Conservation (phyloP, 2,329 filamentous ascomycete genomes). For the Furcasterigmium sp. region DNA sequence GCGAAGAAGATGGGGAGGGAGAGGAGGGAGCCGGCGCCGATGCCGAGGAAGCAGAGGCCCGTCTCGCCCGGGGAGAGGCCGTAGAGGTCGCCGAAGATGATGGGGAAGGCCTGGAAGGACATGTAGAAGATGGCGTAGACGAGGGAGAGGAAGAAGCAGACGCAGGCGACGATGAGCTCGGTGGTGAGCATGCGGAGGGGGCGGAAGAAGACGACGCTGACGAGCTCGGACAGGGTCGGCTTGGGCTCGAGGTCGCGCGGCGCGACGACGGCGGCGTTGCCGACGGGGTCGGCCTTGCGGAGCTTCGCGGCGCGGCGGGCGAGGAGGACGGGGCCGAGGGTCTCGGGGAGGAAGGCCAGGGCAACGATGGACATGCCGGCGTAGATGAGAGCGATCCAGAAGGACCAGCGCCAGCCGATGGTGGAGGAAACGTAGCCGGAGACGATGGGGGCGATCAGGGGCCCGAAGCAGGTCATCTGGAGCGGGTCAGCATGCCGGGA, state of each 20-base stretch:
- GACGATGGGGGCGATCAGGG: conserved; percentile 60
- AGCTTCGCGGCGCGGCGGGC: conserved; percentile 50
- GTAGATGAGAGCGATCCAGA: conserved; percentile 66
- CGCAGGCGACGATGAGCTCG: conserved; percentile 69
- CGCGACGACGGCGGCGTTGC: conserved; percentile 43
- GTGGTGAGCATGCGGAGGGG: conserved; percentile 67
- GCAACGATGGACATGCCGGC: conserved; percentile 57
- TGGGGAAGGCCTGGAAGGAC: conserved; percentile 70
- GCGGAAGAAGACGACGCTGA: conserved; percentile 65
- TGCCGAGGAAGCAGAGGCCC: conserved; percentile 64
- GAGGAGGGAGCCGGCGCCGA: conserved; percentile 57
- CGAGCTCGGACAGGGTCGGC: conserved; percentile 49
- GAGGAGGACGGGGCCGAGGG: conserved; percentile 54
- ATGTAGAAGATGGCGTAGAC: conserved; percentile 65
- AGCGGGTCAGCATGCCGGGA: conserved; percentile 26
- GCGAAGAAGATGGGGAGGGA: conserved; percentile 56
- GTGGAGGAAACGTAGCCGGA: conserved; percentile 54
- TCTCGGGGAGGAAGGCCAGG: conserved; percentile 61
- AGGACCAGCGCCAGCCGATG: conserved; percentile 65
- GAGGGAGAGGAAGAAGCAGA: conserved; percentile 65
- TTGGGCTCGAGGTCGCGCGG: conserved; percentile 59
- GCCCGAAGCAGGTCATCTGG: conserved; percentile 61
- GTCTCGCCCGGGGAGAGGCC: conserved; percentile 57
- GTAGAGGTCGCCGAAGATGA: conserved; percentile 63
- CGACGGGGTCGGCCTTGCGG: conserved; percentile 47